Evolutionary conservation across 2,329 filamentous ascomycete species (phyloP).

Genomic region (Trichoderma sp.): DNA sequence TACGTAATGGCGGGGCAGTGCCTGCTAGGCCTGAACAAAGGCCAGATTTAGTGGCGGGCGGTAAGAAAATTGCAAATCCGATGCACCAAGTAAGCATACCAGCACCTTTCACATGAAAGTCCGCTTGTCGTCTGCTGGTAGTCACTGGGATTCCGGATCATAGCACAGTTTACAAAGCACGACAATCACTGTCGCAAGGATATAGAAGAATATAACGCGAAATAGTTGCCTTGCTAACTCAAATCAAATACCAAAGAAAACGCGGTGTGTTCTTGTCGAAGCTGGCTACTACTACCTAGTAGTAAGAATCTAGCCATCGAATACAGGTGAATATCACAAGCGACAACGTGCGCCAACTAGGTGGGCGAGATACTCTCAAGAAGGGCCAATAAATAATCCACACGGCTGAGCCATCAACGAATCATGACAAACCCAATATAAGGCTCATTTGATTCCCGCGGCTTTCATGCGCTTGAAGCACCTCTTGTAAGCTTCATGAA

Average conservation of each 20-base stretch:
- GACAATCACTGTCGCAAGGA: not conserved
- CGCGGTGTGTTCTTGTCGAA: not conserved
- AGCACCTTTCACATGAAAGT: not conserved
- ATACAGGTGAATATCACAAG: not conserved
- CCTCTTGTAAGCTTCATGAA: constrained; percentile 60
- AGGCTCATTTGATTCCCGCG: constrained; percentile 4
- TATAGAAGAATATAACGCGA: not conserved
- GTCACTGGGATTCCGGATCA: not conserved
- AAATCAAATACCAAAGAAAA: not conserved
- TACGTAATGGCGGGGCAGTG: constrained; percentile 43
- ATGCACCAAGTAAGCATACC: not conserved
- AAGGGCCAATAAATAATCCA: not conserved
- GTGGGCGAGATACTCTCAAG: not conserved
- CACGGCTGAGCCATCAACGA: not conserved
- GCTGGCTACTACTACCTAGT: not conserved
- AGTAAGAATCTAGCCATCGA: not conserved
- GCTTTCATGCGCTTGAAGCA: constrained; percentile 67
- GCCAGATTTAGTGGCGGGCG: not conserved
- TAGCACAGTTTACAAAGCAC: not conserved
- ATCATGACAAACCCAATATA: not conserved
- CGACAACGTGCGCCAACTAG: not conserved
- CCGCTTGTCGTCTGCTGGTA: not conserved
- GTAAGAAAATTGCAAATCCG: not conserved
- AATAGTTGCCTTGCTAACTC: not conserved
- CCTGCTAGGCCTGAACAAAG: not conserved